These are phyloP conservation scores for Aspergillus melleus DNA, from an alignment of 2,329 filamentous ascomycete genomes.

Conservation along the genomic window DNA sequence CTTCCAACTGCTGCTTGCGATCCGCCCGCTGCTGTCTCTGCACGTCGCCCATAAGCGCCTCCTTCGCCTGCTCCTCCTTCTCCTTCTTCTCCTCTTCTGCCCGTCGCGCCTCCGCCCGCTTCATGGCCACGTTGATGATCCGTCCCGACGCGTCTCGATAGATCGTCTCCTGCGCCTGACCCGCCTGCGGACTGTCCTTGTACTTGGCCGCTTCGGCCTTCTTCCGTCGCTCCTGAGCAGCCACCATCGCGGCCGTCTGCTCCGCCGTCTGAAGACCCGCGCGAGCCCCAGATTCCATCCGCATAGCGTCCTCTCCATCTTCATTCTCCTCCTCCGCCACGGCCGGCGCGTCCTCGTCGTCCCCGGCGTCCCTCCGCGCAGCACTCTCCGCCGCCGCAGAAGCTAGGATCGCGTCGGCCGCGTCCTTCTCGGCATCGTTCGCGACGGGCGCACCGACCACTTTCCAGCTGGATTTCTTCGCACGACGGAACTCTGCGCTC, in stretches of 20 bases:
- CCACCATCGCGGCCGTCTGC: constrained; percentile 70
- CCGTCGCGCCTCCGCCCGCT: constrained; percentile 79
- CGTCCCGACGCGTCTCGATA: constrained; percentile 93
- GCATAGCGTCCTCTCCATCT: constrained; percentile 42
- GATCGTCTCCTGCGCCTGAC: constrained; percentile 72
- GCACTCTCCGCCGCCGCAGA: constrained; percentile 68
- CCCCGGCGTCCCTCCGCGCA: constrained; percentile 51
- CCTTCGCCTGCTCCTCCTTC: constrained; percentile 65
- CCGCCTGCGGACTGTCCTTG: constrained; percentile 41
- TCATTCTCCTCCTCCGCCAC: constrained; percentile 44
- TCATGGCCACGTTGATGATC: constrained; percentile 91
- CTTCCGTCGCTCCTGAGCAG: constrained; percentile 60
- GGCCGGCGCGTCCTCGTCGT: constrained; percentile 50
- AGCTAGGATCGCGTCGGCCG: constrained; percentile 76
- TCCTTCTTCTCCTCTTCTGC: constrained; percentile 70
- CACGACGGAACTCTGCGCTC: constrained; percentile 62
- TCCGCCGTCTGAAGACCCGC: constrained; percentile 84
- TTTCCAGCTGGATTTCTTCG: constrained; percentile 82
- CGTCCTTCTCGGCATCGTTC: constrained; percentile 55
- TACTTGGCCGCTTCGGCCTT: constrained; percentile 46
- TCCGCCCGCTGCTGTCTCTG: constrained; percentile 69
- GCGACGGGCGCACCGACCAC: constrained; percentile 46
- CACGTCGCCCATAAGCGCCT: constrained; percentile 79
- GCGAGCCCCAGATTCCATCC: constrained; percentile 84
- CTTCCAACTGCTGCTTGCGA: constrained; percentile 67